Base-by-base conservation (phyloP, 176 grass and related monocot genomes). In the Elymus sibiricus region DNA sequence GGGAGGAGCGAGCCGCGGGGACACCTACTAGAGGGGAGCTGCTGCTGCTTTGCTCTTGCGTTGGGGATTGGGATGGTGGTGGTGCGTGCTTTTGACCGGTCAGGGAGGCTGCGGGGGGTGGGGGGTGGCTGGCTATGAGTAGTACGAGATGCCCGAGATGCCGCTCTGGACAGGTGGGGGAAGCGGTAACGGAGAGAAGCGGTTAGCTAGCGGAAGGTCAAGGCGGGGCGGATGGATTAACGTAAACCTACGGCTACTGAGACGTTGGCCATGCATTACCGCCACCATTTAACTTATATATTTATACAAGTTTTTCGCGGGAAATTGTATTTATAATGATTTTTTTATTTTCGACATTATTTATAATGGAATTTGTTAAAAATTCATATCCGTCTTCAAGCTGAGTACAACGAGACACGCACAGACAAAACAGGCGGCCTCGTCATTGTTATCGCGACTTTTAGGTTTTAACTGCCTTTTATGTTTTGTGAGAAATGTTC, bases 1-100 rank as follows among this genome's bases (percentile, higher is more conserved):
- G 42, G 77, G 3, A 6, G 28, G 34, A 3, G 53, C 76, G 60
- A 4, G 63, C 38, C 37, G 77, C 58, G 37, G 3, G 16, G 42
- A 15, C 42, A 38, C 32, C 31, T 25, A 65, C 22, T 70, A 35
- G 44, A 58, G 51, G 51, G 51, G 51, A 56, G 49, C 49, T 58
- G 87, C 40, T 1, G 80, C 43, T 9, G 34, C 46, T 21, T 16
- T 67, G 39, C 37, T 47, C 6, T 60, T 56, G 38, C 42, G 44
- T 76, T 53, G 75, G 58, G 56, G 56, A 47, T 21, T 74, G 56
- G 32, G 78, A 77, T 25, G 88, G 29, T 64, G 80, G 64, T 13
- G 78, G 31, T 37, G 81, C 39, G 87, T 40, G 87, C 88, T 90
- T 90, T 90, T 90, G 88, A 90, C 81, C 81, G 81, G 81, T 74